Base-by-base conservation (phyloP, 345 rosid species). In the Brassica nigra region DNA sequence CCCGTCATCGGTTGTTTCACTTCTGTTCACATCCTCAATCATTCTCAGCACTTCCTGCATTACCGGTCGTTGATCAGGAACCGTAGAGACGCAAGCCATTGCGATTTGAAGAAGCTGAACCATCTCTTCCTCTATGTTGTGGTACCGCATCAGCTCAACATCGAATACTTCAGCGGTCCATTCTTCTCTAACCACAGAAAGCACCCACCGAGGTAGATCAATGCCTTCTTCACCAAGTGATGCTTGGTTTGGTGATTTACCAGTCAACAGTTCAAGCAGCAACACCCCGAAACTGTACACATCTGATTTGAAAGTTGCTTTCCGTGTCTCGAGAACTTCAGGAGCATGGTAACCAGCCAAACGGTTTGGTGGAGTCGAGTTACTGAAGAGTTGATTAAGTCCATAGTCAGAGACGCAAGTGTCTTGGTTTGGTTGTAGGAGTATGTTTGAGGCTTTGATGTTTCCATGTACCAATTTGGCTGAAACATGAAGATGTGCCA, bases 161-260 rank as follows among this genome's bases (percentile, higher is more conserved):
- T 91, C 99, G 30, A 95, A 91, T 0, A 95, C 99, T 85, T 93
- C 99, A 0, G 99, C 99, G 6, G 99, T 93, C 99, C 99, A 95
- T 70, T 95, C 99, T 83, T 95, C 99, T 1, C 99, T 78, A 1
- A 95, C 99, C 52, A 95, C 99, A 0, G 99, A 95, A 68, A 91
- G 97, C 30, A 95, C 99, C 99, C 99, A 95, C 49, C 99, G 73
- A 0, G 99, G 99, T 61, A 95, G 80, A 84, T 95, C 99, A 57
- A 93, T 93, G 47, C 99, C 99, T 77, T 95, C 98, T 42, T 95
- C 99, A 0, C 99, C 98, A 16, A 95, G 81, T 1, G 99, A 95
- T 0, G 97, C 96, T 79, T 95, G 99, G 69, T 91, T 93, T 2
- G 99, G 99, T 0, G 99, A 89, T 81, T 95, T 95, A 2, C 99